A percentile compares a stretch with the other conserved stretches of the same genome.
Evolutionary conservation across 1,284 basidiomycete species (phyloP).

Genomic region (Ceratobasidium papillatum): DNA sequence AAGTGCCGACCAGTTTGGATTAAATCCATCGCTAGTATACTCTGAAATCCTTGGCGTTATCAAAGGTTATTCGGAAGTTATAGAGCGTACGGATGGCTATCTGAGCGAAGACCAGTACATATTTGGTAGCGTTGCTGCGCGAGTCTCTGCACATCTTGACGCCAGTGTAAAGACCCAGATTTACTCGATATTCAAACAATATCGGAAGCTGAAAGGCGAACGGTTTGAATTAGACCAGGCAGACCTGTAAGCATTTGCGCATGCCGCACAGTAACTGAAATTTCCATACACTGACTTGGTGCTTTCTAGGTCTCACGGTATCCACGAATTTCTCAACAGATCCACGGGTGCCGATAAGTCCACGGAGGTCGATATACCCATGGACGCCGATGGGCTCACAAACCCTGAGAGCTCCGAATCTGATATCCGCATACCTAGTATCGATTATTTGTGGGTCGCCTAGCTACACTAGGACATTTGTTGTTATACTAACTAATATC

Average conservation of each 20-base stretch:
- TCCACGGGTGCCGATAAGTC: too few relatives aligned
- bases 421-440: too few relatives aligned
- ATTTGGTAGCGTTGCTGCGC: background rate
- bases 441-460: slow-evolving; percentile 2
- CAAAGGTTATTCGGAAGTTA: background rate
- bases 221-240: background rate
- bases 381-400: too few relatives aligned
- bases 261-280: too few relatives aligned
- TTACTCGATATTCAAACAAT: slow-evolving; percentile 6
- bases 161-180: background rate
- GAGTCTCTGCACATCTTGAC: background rate
- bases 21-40: slow-evolving; percentile 10
- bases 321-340: too few relatives aligned
- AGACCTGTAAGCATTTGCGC: background rate
- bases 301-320: too few relatives aligned
- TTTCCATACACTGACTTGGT: too few relatives aligned
- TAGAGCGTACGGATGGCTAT: background rate
- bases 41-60: slow-evolving; percentile 23
- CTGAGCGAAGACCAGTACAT: slow-evolving; percentile 13
- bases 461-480: too few relatives aligned
- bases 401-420: too few relatives aligned
- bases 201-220: background rate
- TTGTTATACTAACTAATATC: background rate
- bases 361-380: too few relatives aligned
- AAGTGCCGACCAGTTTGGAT: background rate